Percentiles rank a stretch among this genome's conserved stretches.
Conservation (phyloP, 352 stramenopile genomes). For the Albugo candida region DNA sequence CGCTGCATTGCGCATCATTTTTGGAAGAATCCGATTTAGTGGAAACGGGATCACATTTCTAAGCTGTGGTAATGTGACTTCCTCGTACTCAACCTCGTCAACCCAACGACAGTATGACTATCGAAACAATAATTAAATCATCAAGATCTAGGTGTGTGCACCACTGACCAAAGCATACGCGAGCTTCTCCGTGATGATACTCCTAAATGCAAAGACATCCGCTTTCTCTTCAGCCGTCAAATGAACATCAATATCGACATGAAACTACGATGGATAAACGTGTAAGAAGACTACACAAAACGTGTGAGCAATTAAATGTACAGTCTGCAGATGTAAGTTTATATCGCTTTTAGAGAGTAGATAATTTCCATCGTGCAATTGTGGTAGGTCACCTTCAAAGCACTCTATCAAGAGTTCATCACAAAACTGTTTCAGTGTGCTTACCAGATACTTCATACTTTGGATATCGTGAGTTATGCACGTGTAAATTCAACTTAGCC, state of each 20-base stretch:
- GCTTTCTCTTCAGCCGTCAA: slow-evolving; percentile 49
- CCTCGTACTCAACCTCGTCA: slow-evolving; percentile 60
- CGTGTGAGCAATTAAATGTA: slow-evolving; percentile 6
- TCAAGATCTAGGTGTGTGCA: neutral
- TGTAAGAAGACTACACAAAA: neutral
- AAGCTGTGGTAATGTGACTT: slow-evolving; percentile 63
- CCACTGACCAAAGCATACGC: slow-evolving; percentile 40
- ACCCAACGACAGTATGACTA: slow-evolving; percentile 70
- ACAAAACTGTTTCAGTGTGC: neutral
- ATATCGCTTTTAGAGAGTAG: slow-evolving; percentile 68
- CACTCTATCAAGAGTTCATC: neutral
- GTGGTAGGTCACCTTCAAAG: slow-evolving; percentile 37
- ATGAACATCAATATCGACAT: slow-evolving; percentile 55
- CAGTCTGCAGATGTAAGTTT: slow-evolving; percentile 72
- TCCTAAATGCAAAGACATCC: slow-evolving; percentile 66
- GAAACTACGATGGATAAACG: slow-evolving; percentile 23
- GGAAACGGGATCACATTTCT: slow-evolving; percentile 71
- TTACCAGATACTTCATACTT: slow-evolving; percentile 53
- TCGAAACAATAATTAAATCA: neutral
- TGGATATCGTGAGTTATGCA: slow-evolving; percentile 75
- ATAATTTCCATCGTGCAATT: slow-evolving; percentile 76
- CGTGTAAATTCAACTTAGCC: slow-evolving; percentile 45
- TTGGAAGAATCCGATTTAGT: slow-evolving; percentile 60
- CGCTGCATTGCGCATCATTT: slow-evolving; percentile 63
- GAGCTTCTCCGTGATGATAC: slow-evolving; percentile 69